A percentile compares a stretch with the other conserved stretches of the same genome.
Conservation (phyloP, 1,139 yeast species). For the Diutina neorugosa region DNA sequence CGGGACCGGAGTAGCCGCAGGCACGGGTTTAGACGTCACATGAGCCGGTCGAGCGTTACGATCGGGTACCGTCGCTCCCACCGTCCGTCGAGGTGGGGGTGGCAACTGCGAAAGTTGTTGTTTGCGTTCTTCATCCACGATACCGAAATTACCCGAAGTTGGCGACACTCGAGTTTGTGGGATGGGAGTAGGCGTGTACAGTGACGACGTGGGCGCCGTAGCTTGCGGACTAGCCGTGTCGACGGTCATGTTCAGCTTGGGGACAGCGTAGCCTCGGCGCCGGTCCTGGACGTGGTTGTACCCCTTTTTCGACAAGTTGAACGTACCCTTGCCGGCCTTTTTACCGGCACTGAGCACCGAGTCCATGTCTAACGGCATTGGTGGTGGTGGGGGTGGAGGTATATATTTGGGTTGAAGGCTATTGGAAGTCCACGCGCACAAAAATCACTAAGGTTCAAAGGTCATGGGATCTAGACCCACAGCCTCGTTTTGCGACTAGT, state of each 20-base stretch:
- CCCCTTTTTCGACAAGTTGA: neutral
- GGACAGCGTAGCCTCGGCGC: neutral
- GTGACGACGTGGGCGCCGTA: neutral
- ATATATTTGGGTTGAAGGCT: neutral
- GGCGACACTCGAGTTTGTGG: neutral
- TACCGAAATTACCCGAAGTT: neutral
- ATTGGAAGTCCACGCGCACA: neutral
- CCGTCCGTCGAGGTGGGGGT: neutral
- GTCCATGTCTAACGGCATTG: conserved; percentile 3
- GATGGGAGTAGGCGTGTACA: neutral
- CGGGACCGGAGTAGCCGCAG: neutral
- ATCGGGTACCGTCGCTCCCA: neutral
- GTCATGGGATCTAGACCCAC: too few relatives aligned
- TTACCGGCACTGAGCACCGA: conserved; percentile 1
- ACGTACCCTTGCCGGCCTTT: conserved; percentile 1
- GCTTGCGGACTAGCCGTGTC: neutral
- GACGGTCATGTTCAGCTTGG: neutral
- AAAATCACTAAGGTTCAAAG: neutral
- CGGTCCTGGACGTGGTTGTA: neutral
- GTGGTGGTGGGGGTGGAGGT: neutral
- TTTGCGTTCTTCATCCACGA: neutral
- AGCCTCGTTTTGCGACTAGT: too few relatives aligned
- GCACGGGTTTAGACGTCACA: neutral
- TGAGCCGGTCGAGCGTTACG: neutral
- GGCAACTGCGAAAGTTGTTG: neutral